phyloP scores from a whole-genome alignment of 164 flowering plant species.

The Vitis cinerea region DNA sequence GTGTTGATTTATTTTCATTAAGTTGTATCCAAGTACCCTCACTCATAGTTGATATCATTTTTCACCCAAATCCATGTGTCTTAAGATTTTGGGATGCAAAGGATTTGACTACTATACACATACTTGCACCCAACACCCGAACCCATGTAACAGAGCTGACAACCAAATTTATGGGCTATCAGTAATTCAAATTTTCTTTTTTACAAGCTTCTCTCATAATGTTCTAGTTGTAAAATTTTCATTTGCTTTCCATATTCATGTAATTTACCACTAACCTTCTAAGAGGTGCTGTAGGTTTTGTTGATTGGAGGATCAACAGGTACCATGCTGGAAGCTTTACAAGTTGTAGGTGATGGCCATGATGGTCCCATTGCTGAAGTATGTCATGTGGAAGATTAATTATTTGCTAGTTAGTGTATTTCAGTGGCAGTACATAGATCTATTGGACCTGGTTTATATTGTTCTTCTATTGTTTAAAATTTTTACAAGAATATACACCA shows the following conservation, averaged over 20 bases:
- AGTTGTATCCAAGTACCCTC: too few species aligned
- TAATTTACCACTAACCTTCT: slow-evolving; percentile 4
- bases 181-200: neutral
- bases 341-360: slow-evolving; percentile 86
- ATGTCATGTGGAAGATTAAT: slow-evolving; percentile 28
- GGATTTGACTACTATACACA: too few species aligned
- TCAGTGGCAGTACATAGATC: neutral
- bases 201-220: neutral
- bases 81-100: too few species aligned
- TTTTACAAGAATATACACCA: neutral
- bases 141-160: too few species aligned
- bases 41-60: too few species aligned
- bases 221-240: too few species aligned
- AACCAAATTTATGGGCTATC: neutral
- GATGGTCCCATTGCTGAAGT: slow-evolving; percentile 59
- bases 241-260: neutral
- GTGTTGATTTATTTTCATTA: too few species aligned
- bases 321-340: slow-evolving; percentile 92
- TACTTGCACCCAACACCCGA: too few species aligned
- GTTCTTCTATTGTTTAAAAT: neutral
- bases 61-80: too few species aligned
- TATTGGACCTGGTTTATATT: too few species aligned
- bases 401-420: neutral
- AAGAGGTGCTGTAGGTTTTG: slow-evolving; percentile 61
- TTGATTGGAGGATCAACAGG: slow-evolving; percentile 98